Evolutionary conservation across 345 rosid genomes (phyloP), one percentile per base, ranked within the genome.

Genomic region (Camelina laxa): DNA sequence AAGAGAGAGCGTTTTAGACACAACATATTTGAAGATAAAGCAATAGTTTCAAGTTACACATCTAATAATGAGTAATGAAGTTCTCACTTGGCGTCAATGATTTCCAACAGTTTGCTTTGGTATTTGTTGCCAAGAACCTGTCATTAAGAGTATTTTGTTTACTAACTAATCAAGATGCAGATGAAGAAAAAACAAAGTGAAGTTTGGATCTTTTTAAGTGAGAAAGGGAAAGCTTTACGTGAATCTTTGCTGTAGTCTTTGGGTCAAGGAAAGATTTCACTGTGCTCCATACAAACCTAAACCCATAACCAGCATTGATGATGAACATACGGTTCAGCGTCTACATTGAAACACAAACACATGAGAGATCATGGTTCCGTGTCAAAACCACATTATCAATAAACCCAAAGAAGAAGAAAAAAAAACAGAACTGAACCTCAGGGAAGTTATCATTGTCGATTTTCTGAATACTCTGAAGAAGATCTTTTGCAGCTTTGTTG

Each of bases 271-370:
- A 93, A 65, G 83, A 72, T 79, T 91, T 93, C 4, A 93, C 84
- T 9, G 95, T 85, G 78, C 76, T 91, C 98, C 98, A 94, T 77
- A 91, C 49, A 31, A 88, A 74, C 82, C 96, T 91, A 81, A 94
- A 94, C 61, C 97, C 98, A 76, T 87, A 81, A 65, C 98, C 98
- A 79, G 98, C 89, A 70, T 94, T 94, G 85, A 94, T 87, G 80
- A 94, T 94, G 82, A 87, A 91, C 98, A 94, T 94, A 83, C 93
- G 97, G 80, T 84, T 85, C 57, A 94, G 92, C 16, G 98, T 91
- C 98, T 94, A 84, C 80, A 77, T 47, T 60, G 20, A 61, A 70
- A 3, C 35, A 35, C 16, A 20, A 21, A 60, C 41, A 64, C 35
- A n/a, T n/a, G n/a, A 57, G 17, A 50, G 45, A 47, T 60, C 47